Conservation (phyloP, 2,329 filamentous ascomycete genomes). For the Cadophora sp. region DNA sequence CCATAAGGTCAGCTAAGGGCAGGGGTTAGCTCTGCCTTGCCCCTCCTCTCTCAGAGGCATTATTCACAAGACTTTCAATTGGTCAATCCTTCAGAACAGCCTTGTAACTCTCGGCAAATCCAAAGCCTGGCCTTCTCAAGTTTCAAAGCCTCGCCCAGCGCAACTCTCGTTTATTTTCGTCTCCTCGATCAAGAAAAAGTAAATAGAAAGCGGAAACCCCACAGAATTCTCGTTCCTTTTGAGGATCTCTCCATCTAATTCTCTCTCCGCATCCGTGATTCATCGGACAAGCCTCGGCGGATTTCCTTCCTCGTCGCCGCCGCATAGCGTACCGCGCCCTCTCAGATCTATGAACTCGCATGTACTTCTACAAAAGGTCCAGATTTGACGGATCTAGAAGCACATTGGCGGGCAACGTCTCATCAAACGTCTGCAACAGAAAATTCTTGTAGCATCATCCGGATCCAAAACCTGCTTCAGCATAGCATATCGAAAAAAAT, state of each 20-base stretch:
- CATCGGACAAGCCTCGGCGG: slow-evolving; percentile 1
- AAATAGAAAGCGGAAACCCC: neutral
- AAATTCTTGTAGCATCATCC: neutral
- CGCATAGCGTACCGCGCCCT: neutral
- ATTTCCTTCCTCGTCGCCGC: neutral
- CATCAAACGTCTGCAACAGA: neutral
- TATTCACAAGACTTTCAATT: neutral
- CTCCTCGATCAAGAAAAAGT: neutral
- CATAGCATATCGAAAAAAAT: neutral
- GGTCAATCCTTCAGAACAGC: neutral
- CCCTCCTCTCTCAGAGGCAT: neutral
- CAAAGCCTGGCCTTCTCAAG: slow-evolving; percentile 10
- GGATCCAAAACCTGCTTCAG: neutral
- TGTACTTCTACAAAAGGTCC: neutral
- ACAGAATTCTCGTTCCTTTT: neutral
- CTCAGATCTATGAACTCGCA: neutral
- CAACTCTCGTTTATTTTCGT: neutral
- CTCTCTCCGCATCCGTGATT: neutral
- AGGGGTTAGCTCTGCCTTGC: slow-evolving; percentile 12
- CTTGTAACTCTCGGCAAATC: neutral
- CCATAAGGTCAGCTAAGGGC: neutral
- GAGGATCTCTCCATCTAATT: neutral
- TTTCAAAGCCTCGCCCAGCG: slow-evolving; percentile 2
- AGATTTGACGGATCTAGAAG: neutral
- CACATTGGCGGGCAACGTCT: neutral